Base-by-base conservation (phyloP, 495 filamentous ascomycete species). In the Aspergillus panamensis region DNA sequence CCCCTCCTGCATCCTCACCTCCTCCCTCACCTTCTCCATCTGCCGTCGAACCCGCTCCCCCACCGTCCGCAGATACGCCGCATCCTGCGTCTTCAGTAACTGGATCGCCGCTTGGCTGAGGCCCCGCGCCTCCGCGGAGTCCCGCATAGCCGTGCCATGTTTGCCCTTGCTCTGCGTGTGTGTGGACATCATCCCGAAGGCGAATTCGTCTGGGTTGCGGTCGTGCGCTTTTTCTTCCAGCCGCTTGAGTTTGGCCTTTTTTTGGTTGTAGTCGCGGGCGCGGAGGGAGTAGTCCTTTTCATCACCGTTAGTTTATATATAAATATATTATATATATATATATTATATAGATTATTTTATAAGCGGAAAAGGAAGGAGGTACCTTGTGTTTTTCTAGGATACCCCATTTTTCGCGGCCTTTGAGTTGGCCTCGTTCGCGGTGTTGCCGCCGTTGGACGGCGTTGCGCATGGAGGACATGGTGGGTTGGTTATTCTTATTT, bases 121-220 rank as follows among this genome's bases (percentile, higher is more conserved):
- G 13, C 76, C 68, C 6, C 62, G 66, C 25, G 69, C 66, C 29
- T 66, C 67, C 1, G 74, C 69, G 6, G 73, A 73, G 17, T 72
- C 72, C 20, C 74, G 70, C 40, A 80, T 78, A 1, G 75, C 73
- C 33, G 83, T 69, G 16, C 85, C 79, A 60, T 87, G 84, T 55
- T 83, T 82, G 30, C 86, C 84, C 53, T 85, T 81, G 21, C 66
- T 76, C 62, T 71, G 76, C 30, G 62, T 67, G 59, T 73, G 74
- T 3, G 67, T 69, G 35, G 75, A 79, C 71, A 95, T 82, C 94
- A 98, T 98, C 21, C 86, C 88, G 67, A 90, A 96, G 74, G 89
- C 86, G 78, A 97, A 98, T 73, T 96, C 92, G 84, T 98, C 94
- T 40, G 92, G 91, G 71, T 98, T 97, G 60, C 90, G 87, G 42